Evolutionary conservation across 306 rosid species (phyloP).

Genomic region (Myrica gale): DNA sequence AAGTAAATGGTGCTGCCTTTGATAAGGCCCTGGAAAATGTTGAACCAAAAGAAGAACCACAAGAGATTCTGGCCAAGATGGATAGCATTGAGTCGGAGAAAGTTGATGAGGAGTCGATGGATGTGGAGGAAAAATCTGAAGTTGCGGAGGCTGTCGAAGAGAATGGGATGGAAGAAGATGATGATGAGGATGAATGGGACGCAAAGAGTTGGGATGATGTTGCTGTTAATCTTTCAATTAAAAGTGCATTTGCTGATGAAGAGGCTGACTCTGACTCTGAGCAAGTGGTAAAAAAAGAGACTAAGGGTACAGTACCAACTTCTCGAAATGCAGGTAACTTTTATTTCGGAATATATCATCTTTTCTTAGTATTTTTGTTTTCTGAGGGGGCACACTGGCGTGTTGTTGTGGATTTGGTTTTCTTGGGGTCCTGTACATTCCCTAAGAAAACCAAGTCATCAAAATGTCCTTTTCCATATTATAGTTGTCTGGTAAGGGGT

Average conservation of each 20-base stretch:
- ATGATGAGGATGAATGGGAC: slow-evolving; percentile 90
- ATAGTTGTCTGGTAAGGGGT: too few relatives aligned
- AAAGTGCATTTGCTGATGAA: slow-evolving; percentile 80
- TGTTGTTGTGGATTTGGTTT: not conserved
- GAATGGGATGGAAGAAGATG: slow-evolving; percentile 61
- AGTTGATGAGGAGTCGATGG: slow-evolving; percentile 55
- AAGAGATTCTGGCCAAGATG: slow-evolving; percentile 41
- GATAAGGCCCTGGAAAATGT: slow-evolving; percentile 46
- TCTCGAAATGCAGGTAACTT: slow-evolving; percentile 44
- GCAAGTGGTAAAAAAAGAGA: slow-evolving; percentile 43
- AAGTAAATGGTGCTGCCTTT: slow-evolving; percentile 53
- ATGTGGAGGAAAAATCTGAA: slow-evolving; percentile 53
- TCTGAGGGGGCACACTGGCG: not conserved
- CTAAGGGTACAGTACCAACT: slow-evolving; percentile 36
- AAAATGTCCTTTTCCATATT: too few relatives aligned
- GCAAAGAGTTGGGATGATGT: slow-evolving; percentile 95
- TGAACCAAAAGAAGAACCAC: slow-evolving; percentile 49
- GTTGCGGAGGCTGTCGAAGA: slow-evolving; percentile 57
- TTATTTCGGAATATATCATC: slow-evolving; percentile 7
- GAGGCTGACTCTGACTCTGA: slow-evolving; percentile 74
- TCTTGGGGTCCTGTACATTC: not conserved
- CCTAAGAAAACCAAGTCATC: too few relatives aligned
- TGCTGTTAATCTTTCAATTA: slow-evolving; percentile 55
- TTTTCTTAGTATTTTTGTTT: not conserved
- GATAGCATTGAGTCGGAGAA: slow-evolving; percentile 48